Base-by-base conservation (phyloP, 345 rosid species). In the Isatis tinctoria region DNA sequence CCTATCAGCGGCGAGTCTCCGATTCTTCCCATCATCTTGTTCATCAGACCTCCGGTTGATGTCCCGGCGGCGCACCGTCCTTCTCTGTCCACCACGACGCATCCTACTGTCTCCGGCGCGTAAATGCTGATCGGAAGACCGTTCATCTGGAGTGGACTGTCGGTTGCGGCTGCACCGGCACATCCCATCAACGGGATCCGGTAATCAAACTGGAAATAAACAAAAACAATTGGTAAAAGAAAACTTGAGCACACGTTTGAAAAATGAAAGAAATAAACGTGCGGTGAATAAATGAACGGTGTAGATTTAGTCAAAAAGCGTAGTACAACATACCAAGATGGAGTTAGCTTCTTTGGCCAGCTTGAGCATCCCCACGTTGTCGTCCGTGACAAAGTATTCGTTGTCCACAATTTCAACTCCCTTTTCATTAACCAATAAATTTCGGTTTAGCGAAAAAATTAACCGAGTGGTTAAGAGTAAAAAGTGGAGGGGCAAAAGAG, bases 1-100 rank as follows among this genome's bases (percentile, higher is more conserved):
- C 98, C 98, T n/a, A 94, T 94, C 10, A 94, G 76, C 28, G 98
- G 97, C 5, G 98, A 91, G 89, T 94, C 98, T 27, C 98, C 98
- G 0, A 91, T 94, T 45, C 98, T 86, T 8, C 98, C 98, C 22
- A 71, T 62, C 89, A 81, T 84, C 67, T 94, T 94, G 84, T 94
- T 94, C 95, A 94, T 94, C 16, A 94, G 79, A 33, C 98, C 98
- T 2, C 98, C 98, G 0, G 98, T 94, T 4, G 98, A 94, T 1
- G 98, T 94, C 52, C 93, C 98, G 0, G 98, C 95, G 0, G 97
- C 98, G 24, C 98, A 94, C 41, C 85, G 79, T 8, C 97, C 97
- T 67, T 87, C 79, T 18, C 80, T 60, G 83, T 94, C 98, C 10
- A 94, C 98, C 54, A 82, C 98, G 32, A 85, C 97, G 74, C 98